Evolutionary conservation across 352 stramenopile species (phyloP), one percentile per base, ranked within the genome.

Genomic region (Aphanomyces stellatus): DNA sequence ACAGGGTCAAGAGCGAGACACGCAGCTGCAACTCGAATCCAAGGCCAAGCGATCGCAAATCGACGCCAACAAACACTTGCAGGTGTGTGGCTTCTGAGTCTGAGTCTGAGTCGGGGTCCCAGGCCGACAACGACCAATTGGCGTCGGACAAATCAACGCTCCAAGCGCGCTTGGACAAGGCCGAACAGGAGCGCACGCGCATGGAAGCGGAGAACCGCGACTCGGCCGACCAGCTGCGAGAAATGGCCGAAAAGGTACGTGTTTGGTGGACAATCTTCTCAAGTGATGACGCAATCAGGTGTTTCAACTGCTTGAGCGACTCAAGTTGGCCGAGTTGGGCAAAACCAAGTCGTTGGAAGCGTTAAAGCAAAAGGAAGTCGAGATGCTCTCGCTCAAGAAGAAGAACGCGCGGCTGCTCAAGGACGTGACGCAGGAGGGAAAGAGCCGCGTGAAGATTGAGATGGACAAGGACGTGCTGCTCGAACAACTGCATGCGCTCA

Each of bases 331-430:
- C 4, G 95, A 99, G 68, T 69, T 98, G 7, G 91, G 91, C 22
- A 99, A 98, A 71, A 98, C 89, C 37, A 98, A 98, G 67, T 93
- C 93, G 3, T 93, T 98, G 53, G 94, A 99, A 60, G 88, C 78
- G 7, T 74, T 98, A 11, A 93, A 95, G 63, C 88, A 94, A 55
- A 98, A 98, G 67, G 95, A 98, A 63, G 69, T 96, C n/a, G 94
- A 99, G 75, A 70, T 97, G 67, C 75, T 98, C 10, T 81, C 86
- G 31, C 75, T 98, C 27, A 97, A 98, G 71, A 98, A 98, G 74
- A 98, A 98, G 71, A 97, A 96, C 65, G 81, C 84, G 25, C 82
- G 92, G 31, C 73, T 99, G 48, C 74, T 97, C 6, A 98, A 98
- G 69, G 95, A 99, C 72, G 88, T 80, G 11, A 95, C 87, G 3